Evolutionary conservation across 2,329 filamentous ascomycete species (phyloP).

Genomic region (Beauveria sp.): DNA sequence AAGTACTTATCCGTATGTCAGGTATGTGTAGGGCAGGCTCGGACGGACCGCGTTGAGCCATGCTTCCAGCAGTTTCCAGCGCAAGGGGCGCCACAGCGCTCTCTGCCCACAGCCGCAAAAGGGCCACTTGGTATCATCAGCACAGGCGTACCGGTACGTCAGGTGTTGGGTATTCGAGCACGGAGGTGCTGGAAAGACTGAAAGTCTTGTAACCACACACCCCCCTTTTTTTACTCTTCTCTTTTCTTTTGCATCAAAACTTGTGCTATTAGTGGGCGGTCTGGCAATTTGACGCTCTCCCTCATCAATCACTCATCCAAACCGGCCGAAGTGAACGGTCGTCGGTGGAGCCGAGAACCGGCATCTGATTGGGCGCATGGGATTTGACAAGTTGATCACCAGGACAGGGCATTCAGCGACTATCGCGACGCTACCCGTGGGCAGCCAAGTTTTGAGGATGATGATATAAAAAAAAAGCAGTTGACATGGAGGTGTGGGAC

Average conservation of each 20-base stretch:
- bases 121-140: not conserved
- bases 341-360: not conserved
- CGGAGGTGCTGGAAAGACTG: not conserved
- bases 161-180: not conserved
- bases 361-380: slow-evolving; percentile 4
- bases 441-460: too few relatives aligned
- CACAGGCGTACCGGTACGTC: not conserved
- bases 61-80: slow-evolving; percentile 8
- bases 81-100: not conserved
- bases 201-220: not conserved
- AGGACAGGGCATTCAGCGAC: not conserved
- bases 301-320: not conserved
- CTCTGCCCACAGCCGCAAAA: not conserved
- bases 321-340: slow-evolving; percentile 1
- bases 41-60: not conserved
- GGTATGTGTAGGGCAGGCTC: too few relatives aligned
- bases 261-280: too few relatives aligned
- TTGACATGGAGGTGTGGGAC: not conserved
- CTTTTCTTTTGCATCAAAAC: not conserved
- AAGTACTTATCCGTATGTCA: not conserved
- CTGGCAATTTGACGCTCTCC: not conserved
- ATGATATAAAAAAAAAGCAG: not conserved
- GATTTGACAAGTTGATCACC: not conserved
- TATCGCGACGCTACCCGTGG: not conserved
- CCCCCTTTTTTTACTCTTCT: not conserved